A percentile compares a stretch with the other conserved stretches of the same genome.
These are phyloP conservation scores for Phytophthora nicotianae DNA, from an alignment of 352 stramenopile genomes.

Conservation along the genomic window DNA sequence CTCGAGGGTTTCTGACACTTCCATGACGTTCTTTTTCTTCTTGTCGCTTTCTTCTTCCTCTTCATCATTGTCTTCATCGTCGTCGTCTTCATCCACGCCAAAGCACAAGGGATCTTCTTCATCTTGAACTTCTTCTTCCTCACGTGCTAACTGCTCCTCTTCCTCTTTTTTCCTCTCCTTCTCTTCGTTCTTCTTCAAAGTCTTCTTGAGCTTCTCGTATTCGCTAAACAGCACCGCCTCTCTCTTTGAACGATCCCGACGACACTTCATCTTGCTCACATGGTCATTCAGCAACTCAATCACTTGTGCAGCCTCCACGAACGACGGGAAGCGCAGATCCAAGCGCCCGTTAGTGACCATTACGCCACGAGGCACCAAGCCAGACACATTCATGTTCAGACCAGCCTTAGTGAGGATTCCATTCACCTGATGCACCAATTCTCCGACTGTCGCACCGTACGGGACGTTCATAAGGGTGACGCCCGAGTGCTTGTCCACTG, in stretches of 20 bases:
- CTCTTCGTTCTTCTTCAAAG: conserved; percentile 29
- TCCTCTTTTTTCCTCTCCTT: conserved; percentile 20
- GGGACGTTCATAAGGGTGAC: conserved; percentile 82
- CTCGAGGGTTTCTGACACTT: conserved; percentile 27
- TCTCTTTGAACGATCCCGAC: conserved; percentile 46
- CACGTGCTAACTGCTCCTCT: conserved; percentile 24
- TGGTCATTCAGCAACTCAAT: conserved; percentile 67
- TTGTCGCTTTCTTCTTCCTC: conserved; percentile 32
- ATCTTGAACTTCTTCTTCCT: conserved; percentile 30
- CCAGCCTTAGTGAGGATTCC: conserved; percentile 47
- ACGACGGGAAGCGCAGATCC: conserved; percentile 75
- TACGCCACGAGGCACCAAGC: conserved; percentile 60
- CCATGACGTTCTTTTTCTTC: conserved; percentile 14
- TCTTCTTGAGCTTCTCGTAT: conserved; percentile 50
- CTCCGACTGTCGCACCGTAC: conserved; percentile 68
- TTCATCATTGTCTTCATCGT: conserved; percentile 41
- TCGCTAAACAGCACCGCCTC: conserved; percentile 49
- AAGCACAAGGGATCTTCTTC: conserved; percentile 30
- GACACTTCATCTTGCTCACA: conserved; percentile 58
- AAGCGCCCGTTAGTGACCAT: conserved; percentile 79
- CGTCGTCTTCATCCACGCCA: conserved; percentile 31
- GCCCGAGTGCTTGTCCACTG: conserved; percentile 47
- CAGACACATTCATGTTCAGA: conserved; percentile 59
- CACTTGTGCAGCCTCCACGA: conserved; percentile 74
- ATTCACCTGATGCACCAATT: conserved; percentile 70